Conservation (phyloP, 2,329 filamentous ascomycete species). For the Pezicula rhizophila region DNA sequence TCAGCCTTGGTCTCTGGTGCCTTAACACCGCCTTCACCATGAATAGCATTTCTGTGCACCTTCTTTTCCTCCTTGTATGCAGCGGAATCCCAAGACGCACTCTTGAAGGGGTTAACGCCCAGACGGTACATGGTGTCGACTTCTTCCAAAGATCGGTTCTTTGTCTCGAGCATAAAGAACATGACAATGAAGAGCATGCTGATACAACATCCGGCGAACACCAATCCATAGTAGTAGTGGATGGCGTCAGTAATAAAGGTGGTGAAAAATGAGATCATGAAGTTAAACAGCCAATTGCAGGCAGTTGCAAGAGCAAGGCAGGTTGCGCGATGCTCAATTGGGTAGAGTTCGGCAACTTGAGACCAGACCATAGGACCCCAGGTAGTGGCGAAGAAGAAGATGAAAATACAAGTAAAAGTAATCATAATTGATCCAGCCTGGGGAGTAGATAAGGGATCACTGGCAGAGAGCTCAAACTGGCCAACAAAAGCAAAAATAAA, state of each 20-base stretch:
- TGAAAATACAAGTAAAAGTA: slow-evolving; percentile 61
- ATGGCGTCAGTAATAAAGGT: slow-evolving; percentile 69
- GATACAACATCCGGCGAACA: slow-evolving; percentile 67
- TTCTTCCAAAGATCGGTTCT: slow-evolving; percentile 69
- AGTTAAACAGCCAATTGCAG: slow-evolving; percentile 64
- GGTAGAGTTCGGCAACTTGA: slow-evolving; percentile 60
- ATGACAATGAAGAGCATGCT: slow-evolving; percentile 62
- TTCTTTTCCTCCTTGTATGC: too few species aligned
- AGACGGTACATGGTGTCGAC: slow-evolving; percentile 71
- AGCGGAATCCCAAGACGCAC: too few species aligned
- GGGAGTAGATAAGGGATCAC: slow-evolving; percentile 38
- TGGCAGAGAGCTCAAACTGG: slow-evolving; percentile 37
- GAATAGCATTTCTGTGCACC: too few species aligned
- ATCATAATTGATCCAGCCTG: slow-evolving; percentile 54
- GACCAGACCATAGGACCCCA: slow-evolving; percentile 69
- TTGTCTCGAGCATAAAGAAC: slow-evolving; percentile 71
- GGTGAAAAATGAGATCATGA: slow-evolving; percentile 70
- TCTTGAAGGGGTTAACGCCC: slow-evolving; percentile 38
- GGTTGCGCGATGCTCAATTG: slow-evolving; percentile 54
- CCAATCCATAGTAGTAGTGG: slow-evolving; percentile 58
- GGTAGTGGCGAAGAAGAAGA: slow-evolving; percentile 59
- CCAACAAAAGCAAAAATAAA: slow-evolving; percentile 48
- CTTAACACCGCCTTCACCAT: too few species aligned
- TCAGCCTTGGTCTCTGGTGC: too few species aligned
- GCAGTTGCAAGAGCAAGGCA: slow-evolving; percentile 56